Evolutionary conservation across 2,329 filamentous ascomycete species (phyloP), one percentile per base, ranked within the genome.

Genomic region (Trichoderma breve): DNA sequence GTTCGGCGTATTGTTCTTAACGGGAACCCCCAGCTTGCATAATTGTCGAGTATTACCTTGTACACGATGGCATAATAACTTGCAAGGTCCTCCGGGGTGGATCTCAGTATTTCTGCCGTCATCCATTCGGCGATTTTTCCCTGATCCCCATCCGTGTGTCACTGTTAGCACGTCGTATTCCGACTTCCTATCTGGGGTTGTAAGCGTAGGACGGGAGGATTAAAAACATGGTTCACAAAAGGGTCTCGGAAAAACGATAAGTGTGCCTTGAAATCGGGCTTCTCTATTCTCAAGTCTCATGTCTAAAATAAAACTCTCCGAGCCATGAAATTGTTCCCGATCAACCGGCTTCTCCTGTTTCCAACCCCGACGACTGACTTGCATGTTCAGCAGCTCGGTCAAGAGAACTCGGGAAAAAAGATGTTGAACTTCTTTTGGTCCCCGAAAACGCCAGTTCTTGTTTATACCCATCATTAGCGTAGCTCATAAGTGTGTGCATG

Each of bases 401-500:
- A 80, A 81, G 81, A 79, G 82, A 82, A 79, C n/a, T 39, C 75
- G 80, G 81, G 81, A 81, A 76, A 79, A 83, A 84, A 84, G 81
- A 84, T 83, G 83, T 84, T 84, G 83, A 84, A 84, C 74, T 83
- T 83, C 82, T 83, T 84, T 81, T 73, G 78, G 80, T 82, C 83
- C 79, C 81, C 80, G 74, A 79, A 79, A 83, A 83, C 81, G 81
- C 82, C 81, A 80, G 77, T 76, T 78, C 76, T 76, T 77, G 75
- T 75, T 73, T 76, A 74, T 79, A 78, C 77, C 77, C 76, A 75
- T 76, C 75, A 75, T 76, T 77, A 78, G 79, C 80, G 80, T 83
- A 82, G 82, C 81, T 82, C 78, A 76, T 80, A 70, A 70, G 36
- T 80, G 82, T 80, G 82, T 82, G 80, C 80, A 82, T 82, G 77